Percentiles rank a stretch among this genome's conserved stretches.
Conservation (phyloP, 2,329 filamentous ascomycete genomes). For the Curvularia spicifera region DNA sequence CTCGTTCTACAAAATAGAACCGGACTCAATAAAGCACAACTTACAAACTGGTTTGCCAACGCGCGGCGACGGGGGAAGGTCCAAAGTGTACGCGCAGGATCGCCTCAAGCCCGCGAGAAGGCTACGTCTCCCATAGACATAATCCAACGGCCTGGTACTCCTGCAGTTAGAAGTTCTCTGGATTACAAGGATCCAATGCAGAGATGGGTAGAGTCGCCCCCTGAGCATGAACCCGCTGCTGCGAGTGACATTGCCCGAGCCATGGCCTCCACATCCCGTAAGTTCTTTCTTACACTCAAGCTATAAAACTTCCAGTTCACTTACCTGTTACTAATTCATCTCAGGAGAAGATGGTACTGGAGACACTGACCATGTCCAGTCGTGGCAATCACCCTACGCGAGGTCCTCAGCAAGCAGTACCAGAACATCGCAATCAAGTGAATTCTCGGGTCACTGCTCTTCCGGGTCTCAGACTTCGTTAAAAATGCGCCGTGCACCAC, state of each 20-base stretch:
- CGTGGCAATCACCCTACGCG: slow-evolving; percentile 23
- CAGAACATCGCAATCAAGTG: slow-evolving; percentile 33
- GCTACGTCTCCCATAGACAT: slow-evolving; percentile 28
- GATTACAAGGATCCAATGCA: slow-evolving; percentile 31
- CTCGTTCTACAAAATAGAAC: slow-evolving; percentile 26
- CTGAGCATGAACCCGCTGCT: slow-evolving; percentile 37
- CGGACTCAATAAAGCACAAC: slow-evolving; percentile 34
- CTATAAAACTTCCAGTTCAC: too few species aligned
- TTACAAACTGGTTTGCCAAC: slow-evolving; percentile 41
- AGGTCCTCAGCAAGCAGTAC: slow-evolving; percentile 34
- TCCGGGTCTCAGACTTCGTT: slow-evolving; percentile 27
- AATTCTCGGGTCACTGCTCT: slow-evolving; percentile 24
- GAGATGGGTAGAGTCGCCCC: slow-evolving; percentile 39
- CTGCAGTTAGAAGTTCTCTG: slow-evolving; percentile 18
- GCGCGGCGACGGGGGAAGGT: slow-evolving; percentile 34
- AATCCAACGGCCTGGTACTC: slow-evolving; percentile 32
- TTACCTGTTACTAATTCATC: neutral
- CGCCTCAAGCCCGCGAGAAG: slow-evolving; percentile 14
- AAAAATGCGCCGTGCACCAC: slow-evolving; percentile 18
- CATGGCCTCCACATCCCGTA: slow-evolving; percentile 25
- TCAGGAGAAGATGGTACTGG: neutral
- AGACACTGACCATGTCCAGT: slow-evolving; percentile 7
- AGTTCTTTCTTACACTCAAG: neutral
- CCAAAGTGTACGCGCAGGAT: slow-evolving; percentile 16
- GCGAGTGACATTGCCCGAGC: slow-evolving; percentile 34